These are phyloP conservation scores for Aspergillus homomorphus DNA, from an alignment of 495 filamentous ascomycete genomes.

Conservation along the genomic window DNA sequence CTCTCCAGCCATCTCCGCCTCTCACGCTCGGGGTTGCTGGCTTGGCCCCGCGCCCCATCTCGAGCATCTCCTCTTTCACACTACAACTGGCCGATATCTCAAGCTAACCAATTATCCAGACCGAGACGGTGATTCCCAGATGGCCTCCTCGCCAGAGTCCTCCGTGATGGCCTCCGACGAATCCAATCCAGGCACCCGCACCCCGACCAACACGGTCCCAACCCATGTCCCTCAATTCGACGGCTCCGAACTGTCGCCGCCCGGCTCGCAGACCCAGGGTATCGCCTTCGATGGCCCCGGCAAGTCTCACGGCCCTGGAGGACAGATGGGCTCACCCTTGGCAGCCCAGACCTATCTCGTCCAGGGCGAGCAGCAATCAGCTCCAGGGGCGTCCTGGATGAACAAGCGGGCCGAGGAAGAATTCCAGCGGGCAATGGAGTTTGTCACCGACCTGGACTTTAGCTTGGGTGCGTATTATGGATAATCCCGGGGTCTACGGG, in stretches of 20 bases:
- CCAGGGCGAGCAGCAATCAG: slow-evolving; percentile 7
- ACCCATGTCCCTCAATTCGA: slow-evolving; percentile 19
- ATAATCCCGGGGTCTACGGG: background rate
- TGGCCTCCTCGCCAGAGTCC: slow-evolving; percentile 52
- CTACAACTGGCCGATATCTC: background rate
- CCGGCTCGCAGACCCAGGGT: slow-evolving; percentile 47
- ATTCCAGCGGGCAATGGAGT: slow-evolving; percentile 48
- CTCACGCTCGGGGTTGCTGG: background rate
- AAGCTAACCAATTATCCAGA: slow-evolving; percentile 28
- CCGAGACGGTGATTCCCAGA: slow-evolving; percentile 55
- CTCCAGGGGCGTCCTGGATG: slow-evolving; percentile 53
- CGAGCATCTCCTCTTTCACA: background rate
- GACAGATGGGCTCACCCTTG: background rate
- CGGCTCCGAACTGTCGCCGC: slow-evolving; percentile 51
- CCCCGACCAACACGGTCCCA: slow-evolving; percentile 30
- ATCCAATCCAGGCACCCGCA: slow-evolving; percentile 32
- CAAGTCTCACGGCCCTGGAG: background rate
- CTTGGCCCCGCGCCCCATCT: slow-evolving; percentile 6
- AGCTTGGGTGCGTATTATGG: slow-evolving; percentile 34
- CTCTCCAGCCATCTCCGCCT: background rate
- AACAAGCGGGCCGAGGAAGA: slow-evolving; percentile 62
- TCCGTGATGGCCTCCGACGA: slow-evolving; percentile 33
- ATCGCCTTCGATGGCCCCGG: slow-evolving; percentile 5
- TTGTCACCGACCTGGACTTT: slow-evolving; percentile 48
- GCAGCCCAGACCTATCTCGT: slow-evolving; percentile 4